Base-by-base conservation (phyloP, 202 grass and related monocot genomes). In the Carex sylvatica region DNA sequence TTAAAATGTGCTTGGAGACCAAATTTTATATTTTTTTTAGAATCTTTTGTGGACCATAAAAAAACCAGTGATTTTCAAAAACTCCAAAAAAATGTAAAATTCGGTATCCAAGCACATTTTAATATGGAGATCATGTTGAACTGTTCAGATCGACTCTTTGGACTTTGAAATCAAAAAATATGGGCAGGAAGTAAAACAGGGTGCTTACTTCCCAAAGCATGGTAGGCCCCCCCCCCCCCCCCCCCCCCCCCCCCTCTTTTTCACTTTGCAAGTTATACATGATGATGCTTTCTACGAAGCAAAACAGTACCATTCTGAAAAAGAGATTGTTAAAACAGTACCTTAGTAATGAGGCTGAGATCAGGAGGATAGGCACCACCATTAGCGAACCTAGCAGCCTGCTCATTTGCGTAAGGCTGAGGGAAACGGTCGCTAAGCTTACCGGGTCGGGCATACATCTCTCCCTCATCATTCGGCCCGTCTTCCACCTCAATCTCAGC, bases 401-500 rank as follows among this genome's bases (percentile, higher is more conserved):
- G 95, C 80, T 98, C 95, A 24, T 98, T 98, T 56, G 88, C 4
- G 80, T 98, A 98, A 18, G 95, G 95, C 51, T 98, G 88, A 6
- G 95, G 95, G 40, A 98, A 95, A 79, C 89, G 90, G 62, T 98
- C 95, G 28, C 95, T 98, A 70, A 98, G 84, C 64, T 98, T 98
- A 73, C 92, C 95, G 82, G 92, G 92, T 76, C 95, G 90, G 30
- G 92, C 93, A 68, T 93, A 98, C 92, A 98, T 98, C 78, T 98
- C 95, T 60, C 92, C 95, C 82, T 98, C 95, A 65, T 98, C 95
- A 80, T 98, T 98, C 62, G 95, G 95, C 78, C 92, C 95, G 80
- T 98, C 95, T 69, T 83, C 80, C 33, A 98, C 95, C 89, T 98
- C 95, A 87, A 98, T 98, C 86, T 98, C 95, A 83, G 95, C 92